Evolutionary conservation across 1,139 yeast genomes (phyloP), one percentile per base, ranked within the genome.

Genomic region (Taiozyma sp.): DNA sequence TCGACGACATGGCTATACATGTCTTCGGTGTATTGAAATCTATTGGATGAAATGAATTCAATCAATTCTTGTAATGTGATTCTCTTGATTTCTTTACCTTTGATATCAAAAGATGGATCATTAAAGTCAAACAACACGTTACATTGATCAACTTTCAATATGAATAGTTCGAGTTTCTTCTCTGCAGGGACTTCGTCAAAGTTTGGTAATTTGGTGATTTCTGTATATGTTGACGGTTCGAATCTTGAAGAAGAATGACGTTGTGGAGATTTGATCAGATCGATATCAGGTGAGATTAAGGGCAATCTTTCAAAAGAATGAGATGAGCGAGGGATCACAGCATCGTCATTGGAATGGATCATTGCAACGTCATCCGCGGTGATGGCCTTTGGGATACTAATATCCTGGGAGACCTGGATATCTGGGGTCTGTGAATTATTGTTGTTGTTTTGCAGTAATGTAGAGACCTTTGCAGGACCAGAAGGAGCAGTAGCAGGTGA

Each of bases 211-310:
- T 86, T 86, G 52, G 84, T 83, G 57, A 93, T 83, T 57, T 88
- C 91, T 40, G 87, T 80, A 58, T 85, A 84, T 29, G 80, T 75
- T 4, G 91, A 79, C 12, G 91, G 89, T 67, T 92, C 98, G 62
- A 95, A 91, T 57, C 98, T 78, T 39, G 97, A 89, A 32, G 97
- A 89, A 47, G 96, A 87, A 67, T 93, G 99, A 65, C 99, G 83
- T 64, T 89, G 90, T 13, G 99, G 97, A 1, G 96, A 77, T 55
- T 78, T 78, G 48, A 81, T 79, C 51, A 84, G 72, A 56, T 84
- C 90, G 44, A 83, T 69, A 48, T 79, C 81, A 49, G 71, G 66
- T 8, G 80, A 65, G 28, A 75, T 75, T 8, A 75, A 66, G 14
- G 77, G 77, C 46, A 74, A 57, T 55, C 70, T 66, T 51, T 75